Percentiles rank a stretch among this genome's conserved stretches.
Conservation (phyloP, 257 asterid genomes). For the Nicotiana attenuata region DNA sequence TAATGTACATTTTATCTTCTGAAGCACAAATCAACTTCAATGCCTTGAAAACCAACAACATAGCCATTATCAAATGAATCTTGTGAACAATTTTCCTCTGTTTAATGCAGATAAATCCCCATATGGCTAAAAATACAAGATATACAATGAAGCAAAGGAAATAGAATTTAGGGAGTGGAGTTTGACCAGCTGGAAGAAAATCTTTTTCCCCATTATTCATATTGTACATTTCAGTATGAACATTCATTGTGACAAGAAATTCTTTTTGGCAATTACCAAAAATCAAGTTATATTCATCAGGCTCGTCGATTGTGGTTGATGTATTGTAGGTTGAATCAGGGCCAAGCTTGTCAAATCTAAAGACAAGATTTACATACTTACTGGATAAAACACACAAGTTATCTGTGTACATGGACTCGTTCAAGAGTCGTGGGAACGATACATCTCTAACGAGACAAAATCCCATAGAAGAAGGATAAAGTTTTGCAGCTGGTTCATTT, state of each 20-base stretch:
- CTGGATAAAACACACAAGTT: constrained; percentile 27
- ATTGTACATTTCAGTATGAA: constrained; percentile 29
- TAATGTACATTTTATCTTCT: constrained; percentile 30
- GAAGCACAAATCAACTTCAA: constrained; percentile 30
- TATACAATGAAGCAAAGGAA: constrained; percentile 19
- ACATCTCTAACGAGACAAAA: constrained; percentile 25
- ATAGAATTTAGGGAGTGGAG: constrained; percentile 15
- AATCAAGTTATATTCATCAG: constrained; percentile 25
- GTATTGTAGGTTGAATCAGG: constrained; percentile 16
- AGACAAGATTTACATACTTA: constrained; percentile 14
- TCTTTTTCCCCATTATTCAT: constrained; percentile 12
- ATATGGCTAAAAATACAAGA: background rate
- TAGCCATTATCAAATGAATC: constrained; percentile 31
- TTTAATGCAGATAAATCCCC: constrained; percentile 21
- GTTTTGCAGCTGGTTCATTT: constrained; percentile 18
- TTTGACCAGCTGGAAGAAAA: constrained; percentile 32
- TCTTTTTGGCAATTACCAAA: constrained; percentile 28
- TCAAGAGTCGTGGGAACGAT: constrained; percentile 20
- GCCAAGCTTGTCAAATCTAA: constrained; percentile 19
- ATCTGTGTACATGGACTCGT: constrained; percentile 21
- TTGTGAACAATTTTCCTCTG: constrained; percentile 17
- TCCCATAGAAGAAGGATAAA: constrained; percentile 27
- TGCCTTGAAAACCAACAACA: constrained; percentile 27
- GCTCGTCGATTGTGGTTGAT: background rate
- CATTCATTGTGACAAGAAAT: constrained; percentile 24